phyloP scores from a whole-genome alignment of 371 early-diverging fungal species.

The Mortierella sp. region DNA sequence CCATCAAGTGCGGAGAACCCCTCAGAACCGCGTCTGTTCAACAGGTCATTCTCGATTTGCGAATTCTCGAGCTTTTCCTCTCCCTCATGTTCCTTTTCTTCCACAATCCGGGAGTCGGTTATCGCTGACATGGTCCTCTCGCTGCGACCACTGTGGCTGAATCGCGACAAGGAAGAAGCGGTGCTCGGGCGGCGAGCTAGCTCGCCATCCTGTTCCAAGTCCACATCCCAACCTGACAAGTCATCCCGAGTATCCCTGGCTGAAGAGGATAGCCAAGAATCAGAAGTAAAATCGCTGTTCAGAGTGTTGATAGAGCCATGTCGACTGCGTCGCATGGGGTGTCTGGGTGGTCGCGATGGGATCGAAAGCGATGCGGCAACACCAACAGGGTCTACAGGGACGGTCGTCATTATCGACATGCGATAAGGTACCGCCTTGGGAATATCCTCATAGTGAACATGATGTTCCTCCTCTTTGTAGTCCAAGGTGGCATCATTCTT shows the following conservation, averaged over 20 bases:
- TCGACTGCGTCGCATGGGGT: conserved; percentile 54
- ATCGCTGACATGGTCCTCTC: conserved; percentile 31
- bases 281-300: conserved; percentile 46
- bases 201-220: conserved; percentile 7
- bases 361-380: conserved; percentile 25
- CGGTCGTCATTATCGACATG: conserved; percentile 57
- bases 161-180: conserved; percentile 18
- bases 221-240: conserved; percentile 43
- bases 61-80: not conserved
- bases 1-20: not conserved
- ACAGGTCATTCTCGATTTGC: not conserved
- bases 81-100: not conserved
- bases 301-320: conserved; percentile 31
- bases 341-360: conserved; percentile 43
- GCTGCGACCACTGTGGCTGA: conserved; percentile 15
- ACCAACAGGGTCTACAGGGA: conserved; percentile 44
- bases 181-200: conserved; percentile 17
- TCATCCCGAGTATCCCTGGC: conserved; percentile 48
- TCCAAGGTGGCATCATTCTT: not conserved
- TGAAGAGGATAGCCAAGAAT: conserved; percentile 48
- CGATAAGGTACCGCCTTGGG: conserved; percentile 47
- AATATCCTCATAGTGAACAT: conserved; percentile 50
- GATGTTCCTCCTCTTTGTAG: conserved; percentile 40
- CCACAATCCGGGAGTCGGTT: conserved; percentile 12
- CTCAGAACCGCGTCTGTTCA: conserved; percentile 13